Base-by-base conservation (phyloP, 176 grass and related monocot genomes). In the Oryza coarctata region DNA sequence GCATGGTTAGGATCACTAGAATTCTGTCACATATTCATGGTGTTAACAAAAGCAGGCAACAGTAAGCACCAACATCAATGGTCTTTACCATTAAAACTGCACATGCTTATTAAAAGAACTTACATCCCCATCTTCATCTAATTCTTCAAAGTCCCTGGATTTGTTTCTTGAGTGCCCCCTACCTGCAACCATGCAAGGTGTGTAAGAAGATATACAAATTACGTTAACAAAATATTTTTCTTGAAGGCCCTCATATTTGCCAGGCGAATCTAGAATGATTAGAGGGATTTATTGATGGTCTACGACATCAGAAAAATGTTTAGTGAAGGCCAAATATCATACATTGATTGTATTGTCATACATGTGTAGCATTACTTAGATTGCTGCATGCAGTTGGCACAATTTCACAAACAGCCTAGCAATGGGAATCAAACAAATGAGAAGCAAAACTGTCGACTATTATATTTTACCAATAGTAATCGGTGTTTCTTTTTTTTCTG, bases 151-250 rank as follows among this genome's bases (percentile, higher is more conserved):
- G 65, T 87, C 82, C 17, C 60, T 84, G 20, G 70, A 85, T 45
- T 85, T 89, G 25, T 75, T 86, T 81, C 79, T 90, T n/a, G 77
- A 94, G 75, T 77, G 90, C 25, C 80, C 65, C 80, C 70, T 80
- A 71, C 70, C 93, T 99, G 93, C 70, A 69, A 73, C 28, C 30
- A 74, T 33, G 15, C 13, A 78, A 23, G 45, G 23, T 62, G 50
- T 28, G 67, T 78, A 49, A 86, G 79, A 13, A 77, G 70, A 10
- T 23, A 33, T 23, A 62, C 9, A 62, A 15, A 61, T 63, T 71
- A 33, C 41, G 71, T 6, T 3, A 87, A 64, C 30, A 26, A 30
- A 28, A 27, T 72, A 5, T n/a, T 83, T 55, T 64, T 63, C 17
- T 57, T 18, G 68, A 72, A 65, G 9, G 9, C 18, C 15, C 47